These are phyloP conservation scores for Camellia granthamiana DNA, from an alignment of 148 eudicot genomes.

Conservation along the genomic window DNA sequence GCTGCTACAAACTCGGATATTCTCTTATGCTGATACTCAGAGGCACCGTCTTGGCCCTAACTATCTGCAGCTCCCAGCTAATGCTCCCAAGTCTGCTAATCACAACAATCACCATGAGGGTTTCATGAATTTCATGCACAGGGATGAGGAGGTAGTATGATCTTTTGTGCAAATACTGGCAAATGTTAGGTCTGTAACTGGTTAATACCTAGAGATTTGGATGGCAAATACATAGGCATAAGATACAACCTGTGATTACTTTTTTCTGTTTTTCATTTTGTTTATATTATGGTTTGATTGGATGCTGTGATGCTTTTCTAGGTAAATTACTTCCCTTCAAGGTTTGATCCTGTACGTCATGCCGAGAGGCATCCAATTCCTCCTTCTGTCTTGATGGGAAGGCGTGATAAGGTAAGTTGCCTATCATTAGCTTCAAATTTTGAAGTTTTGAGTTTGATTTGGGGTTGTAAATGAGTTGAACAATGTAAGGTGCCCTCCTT, in stretches of 20 bases:
- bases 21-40: conserved; percentile 90
- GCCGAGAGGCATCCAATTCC: conserved; percentile 85
- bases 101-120: conserved; percentile 97
- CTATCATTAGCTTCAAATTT: conserved; percentile 3
- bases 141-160: conserved; percentile 85
- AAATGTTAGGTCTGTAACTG: neutral
- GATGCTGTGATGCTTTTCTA: conserved; percentile 24
- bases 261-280: neutral
- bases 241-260: neutral
- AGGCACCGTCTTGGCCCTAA: conserved; percentile 96
- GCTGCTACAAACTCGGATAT: conserved; percentile 79
- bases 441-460: neutral
- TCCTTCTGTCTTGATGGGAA: conserved; percentile 54
- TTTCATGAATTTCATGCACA: conserved; percentile 91
- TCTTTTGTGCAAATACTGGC: neutral
- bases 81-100: conserved; percentile 88
- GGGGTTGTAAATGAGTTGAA: neutral
- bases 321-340: conserved; percentile 95
- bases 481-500: neutral
- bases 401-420: conserved; percentile 66
- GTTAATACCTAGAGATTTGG: neutral
- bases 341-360: conserved; percentile 88
- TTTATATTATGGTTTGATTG: conserved; percentile 11
- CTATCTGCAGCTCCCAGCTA: conserved; percentile 84
- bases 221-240: neutral